Evolutionary conservation across 768 basidiomycete species (phyloP).

Genomic region (Rhodocollybia butyracea): DNA sequence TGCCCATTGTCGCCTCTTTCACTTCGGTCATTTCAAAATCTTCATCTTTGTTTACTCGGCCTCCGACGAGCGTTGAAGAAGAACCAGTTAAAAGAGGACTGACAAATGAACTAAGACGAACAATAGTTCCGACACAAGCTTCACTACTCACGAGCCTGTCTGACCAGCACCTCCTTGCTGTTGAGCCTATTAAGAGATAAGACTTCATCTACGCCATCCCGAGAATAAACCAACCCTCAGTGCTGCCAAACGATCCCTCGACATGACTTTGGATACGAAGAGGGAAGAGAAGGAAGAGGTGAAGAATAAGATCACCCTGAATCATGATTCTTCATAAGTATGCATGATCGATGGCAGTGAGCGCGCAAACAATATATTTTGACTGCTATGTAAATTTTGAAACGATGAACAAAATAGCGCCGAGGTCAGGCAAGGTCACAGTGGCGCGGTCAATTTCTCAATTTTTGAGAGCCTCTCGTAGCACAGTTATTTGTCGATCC

Average conservation of each 20-base stretch:
- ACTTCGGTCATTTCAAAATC: conserved; percentile 74
- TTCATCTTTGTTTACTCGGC: no score
- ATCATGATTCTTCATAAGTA: no score
- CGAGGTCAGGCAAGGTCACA: no score
- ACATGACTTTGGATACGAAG: conserved; percentile 43
- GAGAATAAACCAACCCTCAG: conserved; percentile 60
- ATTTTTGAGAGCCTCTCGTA: conserved; percentile 53
- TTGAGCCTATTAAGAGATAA: conserved; percentile 50
- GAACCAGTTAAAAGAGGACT: no score
- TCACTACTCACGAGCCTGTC: conserved; percentile 44
- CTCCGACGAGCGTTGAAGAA: no score
- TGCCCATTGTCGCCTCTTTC: conserved; percentile 47
- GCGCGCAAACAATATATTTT: no score
- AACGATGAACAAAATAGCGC: no score
- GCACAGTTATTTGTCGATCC: conserved; percentile 75
- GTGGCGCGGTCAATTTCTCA: background rate
- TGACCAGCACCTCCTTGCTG: conserved; percentile 56
- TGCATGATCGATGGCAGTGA: no score
- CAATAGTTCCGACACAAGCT: background rate
- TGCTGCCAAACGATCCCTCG: conserved; percentile 88
- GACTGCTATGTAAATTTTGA: no score
- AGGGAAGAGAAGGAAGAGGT: background rate
- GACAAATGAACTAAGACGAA: no score
- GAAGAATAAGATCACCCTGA: no score
- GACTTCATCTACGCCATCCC: conserved; percentile 5